phyloP scores from a whole-genome alignment of 163 green algal genomes.

The Scenedesmus sp. region DNA sequence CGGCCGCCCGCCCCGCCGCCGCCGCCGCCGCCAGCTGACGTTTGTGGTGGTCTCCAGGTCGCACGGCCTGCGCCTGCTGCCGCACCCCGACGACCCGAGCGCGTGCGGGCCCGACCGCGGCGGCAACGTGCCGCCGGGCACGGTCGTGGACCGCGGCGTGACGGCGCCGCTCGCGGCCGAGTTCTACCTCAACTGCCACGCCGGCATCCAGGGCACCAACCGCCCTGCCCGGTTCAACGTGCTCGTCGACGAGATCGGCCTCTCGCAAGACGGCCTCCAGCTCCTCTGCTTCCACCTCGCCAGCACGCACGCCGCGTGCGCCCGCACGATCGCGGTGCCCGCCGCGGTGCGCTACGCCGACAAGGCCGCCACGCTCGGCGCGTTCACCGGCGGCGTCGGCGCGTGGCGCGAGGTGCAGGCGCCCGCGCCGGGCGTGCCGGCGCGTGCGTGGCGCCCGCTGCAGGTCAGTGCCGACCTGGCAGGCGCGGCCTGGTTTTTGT shows the following conservation, averaged over 20 bases:
- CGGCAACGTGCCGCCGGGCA: constrained; percentile 66
- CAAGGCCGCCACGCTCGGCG: constrained; percentile 67
- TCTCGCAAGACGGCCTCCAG: constrained; percentile 80
- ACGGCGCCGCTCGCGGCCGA: constrained; percentile 75
- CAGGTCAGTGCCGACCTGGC: not conserved
- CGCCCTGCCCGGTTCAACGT: constrained; percentile 72
- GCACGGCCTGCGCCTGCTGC: constrained; percentile 87
- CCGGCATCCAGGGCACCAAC: constrained; percentile 80
- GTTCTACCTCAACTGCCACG: constrained; percentile 90
- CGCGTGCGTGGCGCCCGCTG: constrained; percentile 6
- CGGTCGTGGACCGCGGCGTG: constrained; percentile 81
- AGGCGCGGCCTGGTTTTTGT: constrained; percentile 23
- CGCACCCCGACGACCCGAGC: constrained; percentile 11
- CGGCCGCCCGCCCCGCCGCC: too few relatives aligned
- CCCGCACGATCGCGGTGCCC: constrained; percentile 52
- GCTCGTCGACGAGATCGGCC: constrained; percentile 85
- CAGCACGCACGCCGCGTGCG: constrained; percentile 83
- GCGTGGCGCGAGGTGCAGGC: constrained; percentile 8
- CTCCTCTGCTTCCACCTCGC: constrained; percentile 83
- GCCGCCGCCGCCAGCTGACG: constrained; percentile 70
- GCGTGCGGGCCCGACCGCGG: not conserved
- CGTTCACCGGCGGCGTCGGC: not conserved
- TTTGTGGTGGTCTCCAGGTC: constrained; percentile 91
- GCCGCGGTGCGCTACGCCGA: constrained; percentile 85
- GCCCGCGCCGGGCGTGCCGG: constrained; percentile 1